A percentile compares a stretch with the other conserved stretches of the same genome.
phyloP scores from a whole-genome alignment of 2,329 filamentous ascomycete genomes.

The Anthostomella pinea region DNA sequence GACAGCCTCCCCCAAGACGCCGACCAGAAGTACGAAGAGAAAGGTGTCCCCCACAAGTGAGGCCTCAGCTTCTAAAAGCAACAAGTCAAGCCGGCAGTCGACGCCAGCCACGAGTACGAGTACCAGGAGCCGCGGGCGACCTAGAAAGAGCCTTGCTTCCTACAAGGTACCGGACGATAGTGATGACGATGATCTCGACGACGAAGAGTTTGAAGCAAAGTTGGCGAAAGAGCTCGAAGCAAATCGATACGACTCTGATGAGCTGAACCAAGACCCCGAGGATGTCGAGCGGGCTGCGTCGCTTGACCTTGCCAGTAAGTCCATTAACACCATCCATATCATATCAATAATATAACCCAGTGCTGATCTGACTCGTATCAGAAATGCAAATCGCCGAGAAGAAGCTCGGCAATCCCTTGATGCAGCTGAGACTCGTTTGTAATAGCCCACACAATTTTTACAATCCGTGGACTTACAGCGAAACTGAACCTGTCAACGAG shows the following conservation, averaged over 20 bases:
- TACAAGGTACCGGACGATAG: slow-evolving; percentile 58
- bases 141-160: slow-evolving; percentile 44
- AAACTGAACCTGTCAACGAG: slow-evolving; percentile 66
- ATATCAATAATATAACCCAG: not conserved
- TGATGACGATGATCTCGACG: slow-evolving; percentile 65
- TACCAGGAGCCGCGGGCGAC: slow-evolving; percentile 43
- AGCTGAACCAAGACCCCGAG: slow-evolving; percentile 45
- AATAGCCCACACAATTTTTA: slow-evolving; percentile 97
- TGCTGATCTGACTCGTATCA: slow-evolving; percentile 39
- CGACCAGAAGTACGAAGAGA: slow-evolving; percentile 32
- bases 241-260: slow-evolving; percentile 37
- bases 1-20: slow-evolving; percentile 10
- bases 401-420: slow-evolving; percentile 88
- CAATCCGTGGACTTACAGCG: slow-evolving; percentile 72
- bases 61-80: slow-evolving; percentile 58
- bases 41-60: slow-evolving; percentile 34
- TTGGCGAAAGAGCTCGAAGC: slow-evolving; percentile 60
- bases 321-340: not conserved
- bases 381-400: slow-evolving; percentile 85
- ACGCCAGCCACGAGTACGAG: slow-evolving; percentile 61
- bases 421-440: slow-evolving; percentile 88
- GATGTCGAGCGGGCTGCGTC: slow-evolving; percentile 65
- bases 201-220: slow-evolving; percentile 79
- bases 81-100: slow-evolving; percentile 70
- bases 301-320: slow-evolving; percentile 72